phyloP scores from a whole-genome alignment of 768 basidiomycete species.

The Agrocybe praecox region DNA sequence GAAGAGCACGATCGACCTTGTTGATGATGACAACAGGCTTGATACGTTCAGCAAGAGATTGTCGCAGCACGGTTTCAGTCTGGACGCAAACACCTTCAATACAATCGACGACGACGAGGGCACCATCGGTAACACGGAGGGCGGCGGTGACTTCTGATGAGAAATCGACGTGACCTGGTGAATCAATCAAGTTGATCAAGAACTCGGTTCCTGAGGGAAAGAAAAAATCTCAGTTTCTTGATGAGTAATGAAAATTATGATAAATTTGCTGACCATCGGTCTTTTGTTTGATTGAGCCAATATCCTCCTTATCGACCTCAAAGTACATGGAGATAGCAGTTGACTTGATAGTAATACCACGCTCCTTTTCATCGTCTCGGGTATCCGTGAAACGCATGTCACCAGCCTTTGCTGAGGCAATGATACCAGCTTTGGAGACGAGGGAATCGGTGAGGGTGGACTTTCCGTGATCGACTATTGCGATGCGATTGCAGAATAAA shows the following conservation, averaged over 20 bases:
- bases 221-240: conserved; percentile 8
- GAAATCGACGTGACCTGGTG: conserved; percentile 99
- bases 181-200: conserved; percentile 99
- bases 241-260: conserved; percentile 10
- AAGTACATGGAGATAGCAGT: conserved; percentile 99
- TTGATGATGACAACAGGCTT: conserved; percentile 99
- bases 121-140: conserved; percentile 99
- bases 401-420: conserved; percentile 92
- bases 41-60: conserved; percentile 97
- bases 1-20: conserved; percentile 99
- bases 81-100: conserved; percentile 99
- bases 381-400: conserved; percentile 98
- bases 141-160: conserved; percentile 99
- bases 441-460: conserved; percentile 99
- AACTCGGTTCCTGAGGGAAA: conserved; percentile 81
- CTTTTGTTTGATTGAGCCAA: conserved; percentile 88
- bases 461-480: conserved; percentile 97
- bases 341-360: conserved; percentile 99
- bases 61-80: conserved; percentile 98
- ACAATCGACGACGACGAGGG: conserved; percentile 99
- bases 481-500: neutral
- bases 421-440: conserved; percentile 99
- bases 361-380: conserved; percentile 97
- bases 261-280: conserved; percentile 68
- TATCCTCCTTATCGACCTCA: conserved; percentile 88